Evolutionary conservation across 176 grass and related monocot genomes (phyloP).

Genomic region (Carex scoparia): DNA sequence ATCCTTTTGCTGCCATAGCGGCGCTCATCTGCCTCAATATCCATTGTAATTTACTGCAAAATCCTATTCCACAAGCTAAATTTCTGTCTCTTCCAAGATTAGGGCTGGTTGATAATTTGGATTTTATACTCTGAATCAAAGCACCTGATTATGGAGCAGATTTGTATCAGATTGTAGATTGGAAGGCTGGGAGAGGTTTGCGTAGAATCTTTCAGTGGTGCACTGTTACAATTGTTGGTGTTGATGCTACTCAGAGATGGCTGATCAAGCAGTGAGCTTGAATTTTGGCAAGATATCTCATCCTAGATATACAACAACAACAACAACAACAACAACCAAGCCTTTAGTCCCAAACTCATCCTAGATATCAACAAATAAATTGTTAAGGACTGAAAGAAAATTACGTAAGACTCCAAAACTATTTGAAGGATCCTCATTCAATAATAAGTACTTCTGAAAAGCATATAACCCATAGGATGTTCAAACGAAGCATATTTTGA

Average conservation of each 20-base stretch:
- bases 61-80: neutral
- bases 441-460: neutral
- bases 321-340: no score
- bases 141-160: neutral
- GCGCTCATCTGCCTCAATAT: constrained; percentile 17
- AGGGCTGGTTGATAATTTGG: neutral
- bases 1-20: constrained; percentile 20
- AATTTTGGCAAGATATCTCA: constrained; percentile 60
- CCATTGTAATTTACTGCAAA: neutral
- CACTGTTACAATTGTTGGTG: constrained; percentile 20
- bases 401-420: neutral
- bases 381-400: neutral
- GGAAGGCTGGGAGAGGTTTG: neutral
- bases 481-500: neutral
- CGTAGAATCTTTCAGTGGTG: neutral
- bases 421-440: neutral
- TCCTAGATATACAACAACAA: constrained; percentile 31
- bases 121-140: neutral
- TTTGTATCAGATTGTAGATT: neutral
- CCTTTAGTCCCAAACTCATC: constrained; percentile 28
- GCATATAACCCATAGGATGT: neutral
- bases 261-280: constrained; percentile 59
- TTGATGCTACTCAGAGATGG: constrained; percentile 38
- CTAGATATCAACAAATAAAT: constrained; percentile 24
- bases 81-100: neutral